Evolutionary conservation across 495 filamentous ascomycete species (phyloP).

Genomic region (Neurospora hispaniola): DNA sequence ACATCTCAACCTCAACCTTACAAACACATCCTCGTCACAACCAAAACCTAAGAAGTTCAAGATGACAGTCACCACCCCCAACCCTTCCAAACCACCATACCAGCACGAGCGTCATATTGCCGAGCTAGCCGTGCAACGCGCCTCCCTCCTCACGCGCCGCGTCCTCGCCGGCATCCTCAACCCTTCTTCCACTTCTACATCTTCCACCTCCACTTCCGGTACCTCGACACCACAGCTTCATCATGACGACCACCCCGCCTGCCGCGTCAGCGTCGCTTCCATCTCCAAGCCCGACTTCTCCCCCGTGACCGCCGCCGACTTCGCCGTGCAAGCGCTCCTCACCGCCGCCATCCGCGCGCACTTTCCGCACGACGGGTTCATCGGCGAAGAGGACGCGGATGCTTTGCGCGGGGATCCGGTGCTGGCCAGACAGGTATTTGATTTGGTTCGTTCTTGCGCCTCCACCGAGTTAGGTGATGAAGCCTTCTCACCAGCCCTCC

Average conservation of each 20-base stretch:
- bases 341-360: slow-evolving; percentile 39
- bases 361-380: slow-evolving; percentile 41
- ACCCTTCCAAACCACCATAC: slow-evolving; percentile 15
- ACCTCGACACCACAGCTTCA: neutral
- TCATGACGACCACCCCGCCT: neutral
- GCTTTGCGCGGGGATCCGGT: slow-evolving; percentile 33
- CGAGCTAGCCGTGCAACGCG: slow-evolving; percentile 43
- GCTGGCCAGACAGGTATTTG: slow-evolving; percentile 39
- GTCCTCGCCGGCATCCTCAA: slow-evolving; percentile 35
- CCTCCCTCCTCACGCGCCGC: slow-evolving; percentile 41
- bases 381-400: slow-evolving; percentile 44
- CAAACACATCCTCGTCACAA: neutral
- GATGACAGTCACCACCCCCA: neutral
- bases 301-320: slow-evolving; percentile 48
- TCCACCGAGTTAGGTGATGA: slow-evolving; percentile 26
- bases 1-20: neutral
- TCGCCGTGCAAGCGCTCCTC: slow-evolving; percentile 45
- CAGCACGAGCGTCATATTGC: slow-evolving; percentile 40
- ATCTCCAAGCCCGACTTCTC: slow-evolving; percentile 42
- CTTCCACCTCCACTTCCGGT: neutral
- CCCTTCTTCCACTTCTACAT: neutral
- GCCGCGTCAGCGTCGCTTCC: slow-evolving; percentile 5
- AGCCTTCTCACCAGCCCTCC: slow-evolving; percentile 25
- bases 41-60: neutral
- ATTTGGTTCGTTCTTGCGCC: slow-evolving; percentile 31